These are phyloP conservation scores for Micractinium conductrix DNA, from an alignment of 139 green algal species.

Conservation along the genomic window DNA sequence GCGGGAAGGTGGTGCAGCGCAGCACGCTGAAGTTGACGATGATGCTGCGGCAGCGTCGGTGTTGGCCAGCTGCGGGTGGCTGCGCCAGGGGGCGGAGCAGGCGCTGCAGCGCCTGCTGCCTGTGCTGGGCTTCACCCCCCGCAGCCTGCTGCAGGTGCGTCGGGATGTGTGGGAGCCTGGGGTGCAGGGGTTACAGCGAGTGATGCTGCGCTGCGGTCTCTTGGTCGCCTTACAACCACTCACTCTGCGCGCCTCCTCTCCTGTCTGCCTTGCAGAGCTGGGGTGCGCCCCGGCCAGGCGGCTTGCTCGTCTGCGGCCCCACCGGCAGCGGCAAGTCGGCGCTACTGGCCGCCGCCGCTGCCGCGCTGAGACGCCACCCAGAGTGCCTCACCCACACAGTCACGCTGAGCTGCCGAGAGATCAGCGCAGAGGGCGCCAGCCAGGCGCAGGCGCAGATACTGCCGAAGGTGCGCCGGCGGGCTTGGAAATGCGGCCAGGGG, in stretches of 20 bases:
- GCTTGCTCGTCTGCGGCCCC: conserved; percentile 62
- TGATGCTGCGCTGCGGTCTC: not conserved
- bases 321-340: conserved; percentile 63
- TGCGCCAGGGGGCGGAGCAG: not conserved
- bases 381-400: conserved; percentile 49
- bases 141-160: conserved; percentile 43
- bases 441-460: conserved; percentile 17
- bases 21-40: too few species aligned
- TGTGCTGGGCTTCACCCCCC: conserved; percentile 30
- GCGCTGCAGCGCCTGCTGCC: conserved; percentile 37
- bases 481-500: too few species aligned
- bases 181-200: not conserved
- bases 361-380: conserved; percentile 34
- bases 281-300: conserved; percentile 44
- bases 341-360: conserved; percentile 49
- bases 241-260: not conserved
- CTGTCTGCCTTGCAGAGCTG: conserved; percentile 14
- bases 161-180: too few species aligned
- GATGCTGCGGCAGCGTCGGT: not conserved
- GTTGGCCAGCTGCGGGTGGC: not conserved
- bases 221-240: not conserved
- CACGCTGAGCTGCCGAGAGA: conserved; percentile 55
- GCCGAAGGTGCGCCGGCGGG: conserved; percentile 5
- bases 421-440: conserved; percentile 46
- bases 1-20: not conserved